Base-by-base conservation (phyloP, 352 stramenopile species). In the Globisporangium perplexum region DNA sequence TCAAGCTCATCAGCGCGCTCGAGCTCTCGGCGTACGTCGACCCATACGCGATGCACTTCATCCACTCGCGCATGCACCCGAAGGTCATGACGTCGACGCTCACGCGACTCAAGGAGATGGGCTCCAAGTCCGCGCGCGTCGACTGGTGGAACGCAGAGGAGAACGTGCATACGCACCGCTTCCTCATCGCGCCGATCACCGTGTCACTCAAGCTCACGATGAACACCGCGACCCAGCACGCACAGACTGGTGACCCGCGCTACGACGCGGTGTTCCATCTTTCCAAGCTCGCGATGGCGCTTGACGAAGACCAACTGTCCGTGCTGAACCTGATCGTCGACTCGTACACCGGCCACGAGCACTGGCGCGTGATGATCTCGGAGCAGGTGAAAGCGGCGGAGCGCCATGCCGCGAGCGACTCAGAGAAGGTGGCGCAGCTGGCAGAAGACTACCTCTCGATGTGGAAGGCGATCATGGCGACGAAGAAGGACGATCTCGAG, bases 11-110 rank as follows among this genome's bases (percentile, higher is more conserved):
- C 59, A 91, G 85, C 31, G 83, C 80, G 11, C 71, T 93, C 36
- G 83, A 96, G 59, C 49, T 96, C 26, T 96, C 86, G 22, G 81
- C 74, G 35, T 96, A 96, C 55, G 70, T 95, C n/a, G 86, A 96
- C 56, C 84, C 86, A 15, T 74, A 80, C 18, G 77, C 84, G 33
- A 68, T 93, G 18, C 84, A 94, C 59, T 93, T 94, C 57, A 91
- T 95, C 54, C 84, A 96, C 50, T 91, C 82, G 14, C 71, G 76
- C 52, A 69, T 93, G 8, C 86, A 95, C 49, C 76, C 77, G 0
- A 84, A 83, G 49, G 79, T 89, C 1, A 65, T 95, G 50, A 66
- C 85, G 39, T 89, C 80, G 43, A 90, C 86, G 17, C 51, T 96
- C 22, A 60, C 74, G 7, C 69, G 83, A 30, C 54, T 96, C n/a